Evolutionary conservation across 805 yeast species (phyloP).

Genomic region (Candida insectorum): DNA sequence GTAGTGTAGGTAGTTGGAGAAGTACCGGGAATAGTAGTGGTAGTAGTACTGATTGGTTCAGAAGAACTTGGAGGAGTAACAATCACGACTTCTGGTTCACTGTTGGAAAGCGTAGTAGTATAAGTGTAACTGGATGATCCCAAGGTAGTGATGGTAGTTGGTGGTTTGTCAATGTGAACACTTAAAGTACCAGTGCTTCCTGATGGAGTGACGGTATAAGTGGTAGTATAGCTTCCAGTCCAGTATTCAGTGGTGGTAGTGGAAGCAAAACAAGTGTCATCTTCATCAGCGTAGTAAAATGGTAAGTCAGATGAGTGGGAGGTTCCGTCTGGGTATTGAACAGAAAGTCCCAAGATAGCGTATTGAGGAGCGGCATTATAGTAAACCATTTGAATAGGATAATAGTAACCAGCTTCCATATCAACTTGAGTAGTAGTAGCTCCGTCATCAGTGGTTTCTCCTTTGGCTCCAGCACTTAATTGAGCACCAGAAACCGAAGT

Average conservation of each 20-base stretch:
- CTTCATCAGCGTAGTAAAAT: not conserved
- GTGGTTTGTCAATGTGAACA: conserved; percentile 7
- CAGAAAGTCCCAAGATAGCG: not conserved
- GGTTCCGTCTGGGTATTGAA: conserved; percentile 1
- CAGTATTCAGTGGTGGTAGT: conserved; percentile 39
- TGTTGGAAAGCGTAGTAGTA: too few relatives aligned
- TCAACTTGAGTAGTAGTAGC: too few relatives aligned
- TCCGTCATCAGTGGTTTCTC: too few relatives aligned
- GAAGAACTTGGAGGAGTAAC: too few relatives aligned
- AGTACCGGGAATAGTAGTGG: conserved; percentile 4
- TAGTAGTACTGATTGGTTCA: conserved; percentile 3
- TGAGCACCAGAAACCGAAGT: too few relatives aligned
- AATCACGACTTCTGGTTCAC: too few relatives aligned
- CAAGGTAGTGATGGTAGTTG: too few relatives aligned
- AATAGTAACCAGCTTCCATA: conserved; percentile 1
- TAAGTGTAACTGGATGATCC: too few relatives aligned
- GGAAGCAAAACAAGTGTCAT: not conserved
- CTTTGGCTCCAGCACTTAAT: too few relatives aligned
- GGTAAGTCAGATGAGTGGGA: not conserved
- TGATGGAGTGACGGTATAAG: conserved; percentile 7
- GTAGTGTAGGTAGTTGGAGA: conserved; percentile 3
- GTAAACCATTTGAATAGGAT: conserved; percentile 2
- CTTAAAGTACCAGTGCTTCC: conserved; percentile 5
- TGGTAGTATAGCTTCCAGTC: too few relatives aligned
- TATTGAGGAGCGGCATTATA: too few relatives aligned